A percentile compares a stretch with the other conserved stretches of the same genome.
Conservation (phyloP, 148 eudicot species). For the Silene conica region DNA sequence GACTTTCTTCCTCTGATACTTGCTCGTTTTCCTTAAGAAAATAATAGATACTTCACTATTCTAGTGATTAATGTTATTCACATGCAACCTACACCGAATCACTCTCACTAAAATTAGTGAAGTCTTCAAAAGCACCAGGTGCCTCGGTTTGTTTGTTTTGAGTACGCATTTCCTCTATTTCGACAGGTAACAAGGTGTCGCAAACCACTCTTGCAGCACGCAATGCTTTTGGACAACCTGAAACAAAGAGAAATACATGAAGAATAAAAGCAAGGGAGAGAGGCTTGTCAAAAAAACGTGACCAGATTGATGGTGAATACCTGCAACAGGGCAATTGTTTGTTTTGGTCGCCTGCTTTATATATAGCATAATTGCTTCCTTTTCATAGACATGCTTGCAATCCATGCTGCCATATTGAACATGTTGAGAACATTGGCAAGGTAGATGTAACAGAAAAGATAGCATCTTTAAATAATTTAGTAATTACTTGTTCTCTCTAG, state of each 20-base stretch:
- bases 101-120: conserved; percentile 54
- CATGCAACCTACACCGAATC: conserved; percentile 16
- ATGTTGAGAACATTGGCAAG: too few species aligned
- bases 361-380: conserved; percentile 43
- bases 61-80: too few species aligned
- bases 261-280: too few species aligned
- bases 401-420: conserved; percentile 46
- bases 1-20: too few species aligned
- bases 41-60: too few species aligned
- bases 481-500: background rate
- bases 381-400: conserved; percentile 90
- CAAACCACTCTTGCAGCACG: conserved; percentile 43
- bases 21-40: too few species aligned
- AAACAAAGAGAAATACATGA: background rate
- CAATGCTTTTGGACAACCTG: conserved; percentile 64
- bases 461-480: too few species aligned
- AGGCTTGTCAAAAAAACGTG: too few species aligned
- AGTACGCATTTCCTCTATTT: conserved; percentile 71
- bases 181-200: conserved; percentile 60
- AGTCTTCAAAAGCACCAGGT: conserved; percentile 57
- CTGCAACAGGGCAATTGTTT: background rate
- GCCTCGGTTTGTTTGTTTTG: conserved; percentile 35
- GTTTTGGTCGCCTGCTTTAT: conserved; percentile 19
- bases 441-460: conserved; percentile 7
- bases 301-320: conserved; percentile 14